These are phyloP conservation scores for Yueomyces sp. DNA, from an alignment of 805 yeast genomes.

Conservation along the genomic window DNA sequence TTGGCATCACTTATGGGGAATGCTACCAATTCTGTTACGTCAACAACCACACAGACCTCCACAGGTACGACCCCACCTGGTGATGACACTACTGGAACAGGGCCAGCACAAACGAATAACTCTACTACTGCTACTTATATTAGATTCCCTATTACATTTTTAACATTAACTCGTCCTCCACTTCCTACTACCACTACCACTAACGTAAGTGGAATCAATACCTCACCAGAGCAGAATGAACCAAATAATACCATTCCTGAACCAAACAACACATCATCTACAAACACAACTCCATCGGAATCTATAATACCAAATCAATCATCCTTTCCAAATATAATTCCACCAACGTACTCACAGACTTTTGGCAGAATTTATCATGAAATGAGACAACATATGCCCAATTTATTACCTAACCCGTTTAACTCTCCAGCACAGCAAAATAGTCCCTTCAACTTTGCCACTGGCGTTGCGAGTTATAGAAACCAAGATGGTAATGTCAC, in stretches of 20 bases:
- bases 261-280: not conserved
- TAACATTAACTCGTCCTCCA: not conserved
- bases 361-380: not conserved
- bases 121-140: not conserved
- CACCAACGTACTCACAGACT: too few relatives aligned
- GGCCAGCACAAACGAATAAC: too few relatives aligned
- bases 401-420: not conserved
- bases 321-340: too few relatives aligned
- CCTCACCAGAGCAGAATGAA: not conserved
- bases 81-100: too few relatives aligned
- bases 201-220: not conserved
- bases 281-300: not conserved
- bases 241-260: not conserved
- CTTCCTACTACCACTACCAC: not conserved
- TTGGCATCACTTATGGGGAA: too few relatives aligned
- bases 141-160: not conserved
- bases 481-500: constrained; percentile 17
- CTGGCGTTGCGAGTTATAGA: constrained; percentile 25
- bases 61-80: too few relatives aligned
- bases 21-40: too few relatives aligned
- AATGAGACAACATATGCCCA: not conserved
- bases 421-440: too few relatives aligned
- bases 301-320: too few relatives aligned
- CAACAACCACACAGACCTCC: too few relatives aligned
- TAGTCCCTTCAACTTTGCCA: constrained; percentile 6